Evolutionary conservation across 106 monocot genomes (phyloP), one percentile per base, ranked within the genome.

Genomic region (Dactylorhiza incarnata): DNA sequence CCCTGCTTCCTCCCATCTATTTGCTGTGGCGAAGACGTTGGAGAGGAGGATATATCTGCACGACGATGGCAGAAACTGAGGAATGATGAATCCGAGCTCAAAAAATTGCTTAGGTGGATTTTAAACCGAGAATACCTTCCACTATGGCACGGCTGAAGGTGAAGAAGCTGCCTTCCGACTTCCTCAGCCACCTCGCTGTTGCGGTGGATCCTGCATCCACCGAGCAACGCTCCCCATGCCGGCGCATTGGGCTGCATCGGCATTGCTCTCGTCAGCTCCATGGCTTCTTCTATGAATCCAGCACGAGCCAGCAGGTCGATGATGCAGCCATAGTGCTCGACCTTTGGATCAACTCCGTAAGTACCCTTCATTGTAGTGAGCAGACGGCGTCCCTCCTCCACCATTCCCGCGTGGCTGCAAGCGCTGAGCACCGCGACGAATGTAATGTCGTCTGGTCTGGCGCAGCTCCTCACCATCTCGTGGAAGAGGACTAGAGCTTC

Each of bases 281-380:
- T 49, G 16, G 89, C 89, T 9, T 86, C 83, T 69, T 84, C 83
- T 9, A 89, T 45, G 68, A 86, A 72, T 26, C 89, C 86, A 15
- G 79, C 78, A 20, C 89, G 85, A 49, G 86, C 81, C 79, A 75
- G 85, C 26, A 94, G 75, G 80, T 88, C 88, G 13, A 94, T 83
- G 79, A 86, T 73, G 48, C 88, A 85, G 43, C 82, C 83, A 29
- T 75, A 89, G 25, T 89, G 88, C 77, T 88, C 88, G 68, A 85
- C 23, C 62, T 55, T 76, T 2, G 87, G 87, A 4, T 49, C 70
- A 12, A 90, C 68, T 58, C 77, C 53, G 56, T 83, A 83, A 6
- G 26, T 29, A 24, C 43, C 29, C 15, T 77, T 11, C 87, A 90
- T 87, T 43, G 78, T 37, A 6, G 79, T 58, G 22, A 90, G 85